These are phyloP conservation scores for Collybiopsis confluens DNA, from an alignment of 768 basidiomycete genomes.

Conservation along the genomic window DNA sequence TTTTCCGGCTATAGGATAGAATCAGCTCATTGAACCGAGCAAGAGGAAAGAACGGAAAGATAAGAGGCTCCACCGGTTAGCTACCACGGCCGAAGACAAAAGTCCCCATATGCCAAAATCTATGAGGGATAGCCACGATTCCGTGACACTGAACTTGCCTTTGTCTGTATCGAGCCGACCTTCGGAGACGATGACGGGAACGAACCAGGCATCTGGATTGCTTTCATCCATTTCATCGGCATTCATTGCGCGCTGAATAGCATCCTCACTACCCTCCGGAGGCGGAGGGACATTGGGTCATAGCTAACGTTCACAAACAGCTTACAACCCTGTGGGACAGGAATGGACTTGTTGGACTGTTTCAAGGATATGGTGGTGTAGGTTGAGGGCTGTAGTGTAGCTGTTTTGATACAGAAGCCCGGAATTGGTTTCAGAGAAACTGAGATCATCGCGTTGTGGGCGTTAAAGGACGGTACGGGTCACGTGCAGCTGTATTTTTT, in stretches of 20 bases:
- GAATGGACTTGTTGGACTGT: too few species aligned
- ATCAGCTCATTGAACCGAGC: not conserved
- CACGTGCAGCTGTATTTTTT: too few species aligned
- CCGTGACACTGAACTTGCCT: constrained; percentile 35
- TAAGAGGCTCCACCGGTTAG: not conserved
- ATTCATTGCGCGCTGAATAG: constrained; percentile 53
- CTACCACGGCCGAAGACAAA: constrained; percentile 1
- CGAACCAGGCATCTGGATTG: constrained; percentile 46
- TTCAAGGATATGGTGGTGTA: too few species aligned
- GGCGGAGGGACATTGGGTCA: constrained; percentile 66
- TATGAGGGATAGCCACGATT: not conserved
- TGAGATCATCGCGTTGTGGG: constrained; percentile 9
- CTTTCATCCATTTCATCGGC: constrained; percentile 39
- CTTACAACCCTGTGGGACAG: constrained; percentile 49
- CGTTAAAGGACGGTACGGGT: not conserved
- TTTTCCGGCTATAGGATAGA: constrained; percentile 52
- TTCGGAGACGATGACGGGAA: constrained; percentile 72
- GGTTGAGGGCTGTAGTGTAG: constrained; percentile 35
- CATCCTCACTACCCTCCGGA: constrained; percentile 54
- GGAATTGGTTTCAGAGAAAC: constrained; percentile 52
- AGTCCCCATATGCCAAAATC: not conserved
- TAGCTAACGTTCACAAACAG: constrained; percentile 75
- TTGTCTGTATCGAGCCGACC: constrained; percentile 65
- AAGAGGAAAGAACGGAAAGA: not conserved
- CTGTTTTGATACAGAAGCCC: constrained; percentile 71